These are phyloP conservation scores for Metschnikowia proteae DNA, from an alignment of 805 yeast genomes.

Conservation along the genomic window DNA sequence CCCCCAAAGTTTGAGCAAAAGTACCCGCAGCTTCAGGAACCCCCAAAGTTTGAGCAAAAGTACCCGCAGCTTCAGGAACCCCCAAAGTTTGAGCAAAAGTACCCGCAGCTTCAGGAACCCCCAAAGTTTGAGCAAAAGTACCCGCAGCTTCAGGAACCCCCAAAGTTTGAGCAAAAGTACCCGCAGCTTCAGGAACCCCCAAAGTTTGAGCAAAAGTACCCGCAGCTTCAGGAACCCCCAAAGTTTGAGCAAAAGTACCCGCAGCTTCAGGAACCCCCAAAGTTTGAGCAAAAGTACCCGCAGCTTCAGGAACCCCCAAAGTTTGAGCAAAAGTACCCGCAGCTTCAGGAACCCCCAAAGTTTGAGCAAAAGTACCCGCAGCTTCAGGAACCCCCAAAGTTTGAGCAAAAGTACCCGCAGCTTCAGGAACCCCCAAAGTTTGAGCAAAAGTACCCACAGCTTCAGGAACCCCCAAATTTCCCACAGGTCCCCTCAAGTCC, in stretches of 20 bases:
- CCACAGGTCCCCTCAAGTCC: constrained; percentile 17
- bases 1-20: not conserved
- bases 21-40: constrained; percentile 1
- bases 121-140: too few species aligned
- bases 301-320: not conserved
- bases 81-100: too few species aligned
- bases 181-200: not conserved
- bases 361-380: too few species aligned
- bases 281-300: not conserved
- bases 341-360: too few species aligned
- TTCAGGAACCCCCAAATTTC: not conserved
- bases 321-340: too few species aligned
- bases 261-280: not conserved
- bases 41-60: too few species aligned
- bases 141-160: too few species aligned
- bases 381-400: too few species aligned
- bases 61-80: too few species aligned
- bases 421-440: not conserved
- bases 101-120: too few species aligned
- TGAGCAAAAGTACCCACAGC: constrained; percentile 6
- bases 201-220: not conserved
- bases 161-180: not conserved
- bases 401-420: too few species aligned
- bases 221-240: not conserved
- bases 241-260: not conserved